phyloP scores from a whole-genome alignment of 1,139 yeast genomes.

The Taphrina betulina region DNA sequence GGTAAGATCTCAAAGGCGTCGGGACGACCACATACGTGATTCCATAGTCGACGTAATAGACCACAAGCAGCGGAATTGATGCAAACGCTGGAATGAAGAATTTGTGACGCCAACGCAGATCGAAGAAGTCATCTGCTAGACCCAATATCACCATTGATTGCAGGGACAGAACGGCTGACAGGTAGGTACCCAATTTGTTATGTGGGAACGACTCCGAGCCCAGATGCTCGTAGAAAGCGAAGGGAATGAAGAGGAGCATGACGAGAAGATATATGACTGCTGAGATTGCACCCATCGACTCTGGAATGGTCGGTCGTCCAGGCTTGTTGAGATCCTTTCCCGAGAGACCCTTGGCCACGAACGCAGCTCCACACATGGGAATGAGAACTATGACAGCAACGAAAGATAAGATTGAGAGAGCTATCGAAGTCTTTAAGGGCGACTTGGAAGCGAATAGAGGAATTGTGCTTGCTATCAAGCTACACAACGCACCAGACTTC shows the following conservation, averaged over 20 bases:
- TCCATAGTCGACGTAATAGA: conserved; percentile 91
- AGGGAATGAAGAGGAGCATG: conserved; percentile 85
- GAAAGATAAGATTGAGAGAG: conserved; percentile 69
- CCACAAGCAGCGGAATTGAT: conserved; percentile 82
- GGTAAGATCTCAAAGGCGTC: conserved; percentile 52
- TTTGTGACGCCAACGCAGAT: conserved; percentile 95
- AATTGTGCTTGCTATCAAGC: conserved; percentile 4
- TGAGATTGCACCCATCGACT: conserved; percentile 84
- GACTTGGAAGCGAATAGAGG: conserved; percentile 15
- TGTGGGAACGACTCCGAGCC: conserved; percentile 66
- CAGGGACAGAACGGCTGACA: conserved; percentile 78
- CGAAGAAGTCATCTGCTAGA: conserved; percentile 89
- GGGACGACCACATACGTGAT: conserved; percentile 90
- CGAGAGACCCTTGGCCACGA: conserved; percentile 71
- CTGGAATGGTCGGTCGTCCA: conserved; percentile 74
- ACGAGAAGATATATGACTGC: conserved; percentile 77
- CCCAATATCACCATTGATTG: conserved; percentile 85
- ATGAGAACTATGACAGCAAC: conserved; percentile 58
- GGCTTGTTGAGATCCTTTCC: conserved; percentile 81
- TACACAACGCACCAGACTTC: not conserved
- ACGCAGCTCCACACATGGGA: conserved; percentile 65
- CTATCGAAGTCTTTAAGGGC: conserved; percentile 47
- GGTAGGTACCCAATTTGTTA: conserved; percentile 76
- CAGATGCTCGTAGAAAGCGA: conserved; percentile 76
- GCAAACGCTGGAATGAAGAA: conserved; percentile 94